These are phyloP conservation scores for Colletotrichum sp. DNA, from an alignment of 2,329 filamentous ascomycete genomes.

Conservation along the genomic window DNA sequence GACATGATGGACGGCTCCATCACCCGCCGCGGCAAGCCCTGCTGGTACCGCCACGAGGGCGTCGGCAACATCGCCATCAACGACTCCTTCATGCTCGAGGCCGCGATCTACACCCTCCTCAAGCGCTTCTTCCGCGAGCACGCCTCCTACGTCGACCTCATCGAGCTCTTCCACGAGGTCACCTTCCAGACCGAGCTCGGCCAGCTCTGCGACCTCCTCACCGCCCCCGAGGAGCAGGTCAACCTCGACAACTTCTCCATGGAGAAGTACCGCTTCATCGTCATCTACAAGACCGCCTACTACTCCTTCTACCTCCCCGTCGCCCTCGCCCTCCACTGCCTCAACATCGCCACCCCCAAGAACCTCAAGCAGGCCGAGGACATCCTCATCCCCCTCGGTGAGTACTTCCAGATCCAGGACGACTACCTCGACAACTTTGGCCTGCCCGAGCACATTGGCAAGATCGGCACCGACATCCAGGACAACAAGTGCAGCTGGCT, in stretches of 20 bases:
- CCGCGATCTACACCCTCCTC: slow-evolving; percentile 86
- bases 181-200: slow-evolving; percentile 95
- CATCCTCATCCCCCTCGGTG: slow-evolving; percentile 94
- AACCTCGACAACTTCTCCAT: slow-evolving; percentile 95
- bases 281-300: slow-evolving; percentile 99
- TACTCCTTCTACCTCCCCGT: slow-evolving; percentile 99
- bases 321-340: slow-evolving; percentile 84
- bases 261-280: slow-evolving; percentile 96
- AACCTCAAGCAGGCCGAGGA: slow-evolving; percentile 90
- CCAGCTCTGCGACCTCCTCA: slow-evolving; percentile 92
- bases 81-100: slow-evolving; percentile 95
- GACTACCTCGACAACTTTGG: slow-evolving; percentile 99
- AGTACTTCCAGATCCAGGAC: slow-evolving; percentile 99
- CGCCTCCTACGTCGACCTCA: slow-evolving; percentile 84
- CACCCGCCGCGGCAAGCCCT: slow-evolving; percentile 91
- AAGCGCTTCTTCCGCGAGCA: slow-evolving; percentile 93
- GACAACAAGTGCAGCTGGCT: slow-evolving; percentile 99
- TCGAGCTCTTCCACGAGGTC: slow-evolving; percentile 96
- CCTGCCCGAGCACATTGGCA: slow-evolving; percentile 89
- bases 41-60: slow-evolving; percentile 91
- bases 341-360: slow-evolving; percentile 81
- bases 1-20: slow-evolving; percentile 98
- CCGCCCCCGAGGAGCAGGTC: slow-evolving; percentile 91
- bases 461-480: slow-evolving; percentile 98
- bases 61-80: slow-evolving; percentile 98